Evolutionary conservation across 2,329 filamentous ascomycete genomes (phyloP).

Genomic region (Eurotiales sp.): DNA sequence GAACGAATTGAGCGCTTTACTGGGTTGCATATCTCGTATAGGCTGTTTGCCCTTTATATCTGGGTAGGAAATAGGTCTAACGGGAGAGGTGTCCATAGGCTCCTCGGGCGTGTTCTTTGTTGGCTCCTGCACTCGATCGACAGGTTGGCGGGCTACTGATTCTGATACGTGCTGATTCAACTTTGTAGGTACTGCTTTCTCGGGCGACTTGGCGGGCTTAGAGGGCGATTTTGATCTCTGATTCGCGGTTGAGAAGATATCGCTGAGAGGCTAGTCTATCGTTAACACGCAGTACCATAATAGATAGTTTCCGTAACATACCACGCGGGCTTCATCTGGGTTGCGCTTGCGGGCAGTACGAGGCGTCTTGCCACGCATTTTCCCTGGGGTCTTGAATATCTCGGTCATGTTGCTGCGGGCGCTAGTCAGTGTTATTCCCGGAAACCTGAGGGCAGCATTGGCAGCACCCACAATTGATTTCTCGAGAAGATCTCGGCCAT

Average conservation of each 20-base stretch:
- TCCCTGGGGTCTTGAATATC: slow-evolving; percentile 72
- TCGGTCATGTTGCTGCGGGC: slow-evolving; percentile 79
- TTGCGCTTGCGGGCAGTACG: slow-evolving; percentile 43
- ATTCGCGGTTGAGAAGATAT: slow-evolving; percentile 45
- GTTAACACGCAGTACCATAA: slow-evolving; percentile 16
- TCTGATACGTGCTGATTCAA: slow-evolving; percentile 20
- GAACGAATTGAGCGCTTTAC: slow-evolving; percentile 36
- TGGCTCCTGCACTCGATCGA: neutral
- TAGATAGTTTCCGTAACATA: slow-evolving; percentile 26
- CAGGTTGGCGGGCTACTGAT: slow-evolving; percentile 20
- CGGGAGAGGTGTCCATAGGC: neutral
- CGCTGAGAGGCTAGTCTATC: slow-evolving; percentile 42
- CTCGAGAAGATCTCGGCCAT: slow-evolving; percentile 91
- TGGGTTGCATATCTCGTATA: slow-evolving; percentile 16
- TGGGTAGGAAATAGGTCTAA: slow-evolving; percentile 2
- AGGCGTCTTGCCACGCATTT: slow-evolving; percentile 48
- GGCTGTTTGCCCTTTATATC: slow-evolving; percentile 13
- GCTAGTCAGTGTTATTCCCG: slow-evolving; percentile 29
- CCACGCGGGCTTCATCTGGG: slow-evolving; percentile 41
- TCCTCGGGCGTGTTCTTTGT: neutral
- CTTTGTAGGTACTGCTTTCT: slow-evolving; percentile 25
- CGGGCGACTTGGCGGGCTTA: slow-evolving; percentile 31
- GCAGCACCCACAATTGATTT: slow-evolving; percentile 74
- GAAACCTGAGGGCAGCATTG: slow-evolving; percentile 15
- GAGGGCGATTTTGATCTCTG: slow-evolving; percentile 28